These are phyloP conservation scores for Chlorociboria aeruginascens DNA, from an alignment of 495 filamentous ascomycete genomes.

Conservation along the genomic window DNA sequence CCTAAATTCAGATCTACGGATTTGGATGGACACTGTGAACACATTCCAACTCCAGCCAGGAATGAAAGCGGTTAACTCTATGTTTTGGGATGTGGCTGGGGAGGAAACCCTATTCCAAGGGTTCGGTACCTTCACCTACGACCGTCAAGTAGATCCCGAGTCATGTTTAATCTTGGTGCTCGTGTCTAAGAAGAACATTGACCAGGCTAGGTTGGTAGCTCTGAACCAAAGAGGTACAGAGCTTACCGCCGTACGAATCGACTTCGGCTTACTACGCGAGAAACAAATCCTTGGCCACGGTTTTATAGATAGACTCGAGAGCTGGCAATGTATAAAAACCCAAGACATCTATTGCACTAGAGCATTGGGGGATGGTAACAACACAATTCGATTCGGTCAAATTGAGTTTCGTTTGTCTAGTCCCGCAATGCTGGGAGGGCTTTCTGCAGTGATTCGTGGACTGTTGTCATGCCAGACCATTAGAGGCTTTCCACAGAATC, in stretches of 20 bases:
- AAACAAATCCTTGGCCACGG: neutral
- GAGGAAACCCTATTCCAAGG: neutral
- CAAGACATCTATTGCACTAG: too few species aligned
- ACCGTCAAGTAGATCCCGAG: neutral
- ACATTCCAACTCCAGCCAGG: neutral
- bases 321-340: too few species aligned
- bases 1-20: neutral
- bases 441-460: too few species aligned
- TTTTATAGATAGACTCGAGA: neutral
- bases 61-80: neutral
- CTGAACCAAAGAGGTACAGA: neutral
- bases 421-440: too few species aligned
- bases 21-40: neutral
- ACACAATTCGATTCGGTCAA: too few species aligned
- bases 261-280: neutral
- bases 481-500: too few species aligned
- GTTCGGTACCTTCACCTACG: neutral
- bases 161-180: neutral
- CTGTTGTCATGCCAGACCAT: too few species aligned
- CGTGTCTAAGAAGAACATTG: neutral
- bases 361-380: too few species aligned
- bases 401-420: too few species aligned
- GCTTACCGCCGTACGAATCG: neutral
- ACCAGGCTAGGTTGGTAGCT: neutral
- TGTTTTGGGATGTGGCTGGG: neutral